Conservation (phyloP, 371 early-diverging fungal genomes). For the Actinomortierella wolfii region DNA sequence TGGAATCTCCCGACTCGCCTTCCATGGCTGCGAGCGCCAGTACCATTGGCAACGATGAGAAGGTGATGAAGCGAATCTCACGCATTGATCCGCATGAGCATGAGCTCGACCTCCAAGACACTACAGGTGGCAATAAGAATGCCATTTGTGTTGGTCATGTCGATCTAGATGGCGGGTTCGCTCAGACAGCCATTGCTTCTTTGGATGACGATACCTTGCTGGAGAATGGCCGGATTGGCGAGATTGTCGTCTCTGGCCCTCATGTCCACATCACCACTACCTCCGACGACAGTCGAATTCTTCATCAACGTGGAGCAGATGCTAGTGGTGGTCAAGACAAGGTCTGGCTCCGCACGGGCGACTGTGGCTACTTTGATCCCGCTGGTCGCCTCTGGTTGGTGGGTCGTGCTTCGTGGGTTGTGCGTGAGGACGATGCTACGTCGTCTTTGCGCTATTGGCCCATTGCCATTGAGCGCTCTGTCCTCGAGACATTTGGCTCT, state of each 20-base stretch:
- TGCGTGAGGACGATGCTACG: conserved; percentile 23
- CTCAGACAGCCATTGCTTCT: conserved; percentile 33
- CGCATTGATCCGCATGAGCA: no score
- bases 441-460: conserved; percentile 44
- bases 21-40: no score
- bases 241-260: conserved; percentile 44
- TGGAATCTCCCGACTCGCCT: conserved; percentile 15
- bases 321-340: conserved; percentile 21
- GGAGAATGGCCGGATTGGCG: conserved; percentile 39
- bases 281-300: conserved; percentile 36
- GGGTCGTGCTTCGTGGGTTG: conserved; percentile 43
- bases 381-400: conserved; percentile 37
- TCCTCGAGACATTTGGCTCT: conserved; percentile 42
- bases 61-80: no score
- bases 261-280: conserved; percentile 46
- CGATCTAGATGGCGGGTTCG: conserved; percentile 37
- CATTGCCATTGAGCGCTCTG: conserved; percentile 42
- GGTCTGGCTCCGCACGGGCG: conserved; percentile 43
- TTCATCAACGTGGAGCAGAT: conserved; percentile 22
- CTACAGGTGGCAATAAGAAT: conserved; percentile 37
- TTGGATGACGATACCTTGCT: conserved; percentile 34
- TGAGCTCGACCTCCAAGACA: background rate
- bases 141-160: conserved; percentile 45
- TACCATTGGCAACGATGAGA: no score
- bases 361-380: conserved; percentile 39